Evolutionary conservation across 768 basidiomycete species (phyloP), one percentile per base, ranked within the genome.

Genomic region (Phanerochaete carnosa): DNA sequence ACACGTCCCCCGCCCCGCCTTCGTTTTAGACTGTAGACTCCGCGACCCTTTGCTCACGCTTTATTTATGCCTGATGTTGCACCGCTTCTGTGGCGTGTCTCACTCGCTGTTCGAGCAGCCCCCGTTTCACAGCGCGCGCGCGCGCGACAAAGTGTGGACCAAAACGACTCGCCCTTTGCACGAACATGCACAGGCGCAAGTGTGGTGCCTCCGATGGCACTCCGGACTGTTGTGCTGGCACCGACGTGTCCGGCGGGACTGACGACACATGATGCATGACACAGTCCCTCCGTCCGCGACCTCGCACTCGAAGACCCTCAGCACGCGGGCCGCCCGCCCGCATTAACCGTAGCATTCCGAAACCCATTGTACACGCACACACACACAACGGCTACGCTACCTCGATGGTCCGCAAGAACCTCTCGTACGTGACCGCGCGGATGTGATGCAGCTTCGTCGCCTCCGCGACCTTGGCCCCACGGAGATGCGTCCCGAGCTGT

Each of bases 371-470:
- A 25, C 37, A 8, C 19, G 13, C 13, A 56, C 5, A 16, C 11
- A 56, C 9, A 22, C n/a, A 30, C 26, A 9, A 26, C 28, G n/a
- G 46, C 22, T 63, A 47, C 45, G 32, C 66, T 15, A 68, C 69
- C 57, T 69, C 69, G 47, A 89, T 80, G 63, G 79, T 83, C 66
- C 80, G 80, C 72, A 89, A 73, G 68, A 92, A 90, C 65, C 83
- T 80, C 55, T 87, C 82, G 62, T 82, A 81, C 32, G 83, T 84
- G 39, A 81, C 79, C n/a, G 83, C 80, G 62, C 84, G 83, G 25
- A 91, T 81, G 65, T 90, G 85, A 56, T 78, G 76, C 60, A 90
- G 68, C 61, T 83, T 85, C 1, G 84, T 83, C 26, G 81, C 79
- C 51, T 87, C 84, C 65, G 86, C 80, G 52, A 83, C 75, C 52